These are phyloP conservation scores for Clarireedia homoeocarpa DNA, from an alignment of 2,329 filamentous ascomycete genomes.

Conservation along the genomic window DNA sequence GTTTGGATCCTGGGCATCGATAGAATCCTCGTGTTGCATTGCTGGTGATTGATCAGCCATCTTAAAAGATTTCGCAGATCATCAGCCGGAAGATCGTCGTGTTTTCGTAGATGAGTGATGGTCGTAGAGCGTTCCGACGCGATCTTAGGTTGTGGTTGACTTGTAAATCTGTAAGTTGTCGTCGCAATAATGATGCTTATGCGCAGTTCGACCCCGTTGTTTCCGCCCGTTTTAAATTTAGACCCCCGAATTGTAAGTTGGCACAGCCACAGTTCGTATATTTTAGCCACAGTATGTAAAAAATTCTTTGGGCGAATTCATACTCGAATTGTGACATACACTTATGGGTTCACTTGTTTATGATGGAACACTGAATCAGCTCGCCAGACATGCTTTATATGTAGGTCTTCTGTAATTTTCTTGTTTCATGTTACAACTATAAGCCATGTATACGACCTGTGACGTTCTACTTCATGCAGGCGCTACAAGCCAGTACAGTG, in stretches of 20 bases:
- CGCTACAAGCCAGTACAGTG: not conserved
- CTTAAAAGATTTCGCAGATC: conserved; percentile 19
- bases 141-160: not conserved
- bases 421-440: too few species aligned
- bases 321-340: too few species aligned
- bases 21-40: conserved; percentile 37
- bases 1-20: conserved; percentile 46
- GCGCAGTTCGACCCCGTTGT: not conserved
- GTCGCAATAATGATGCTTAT: not conserved
- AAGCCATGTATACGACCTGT: too few species aligned
- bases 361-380: too few species aligned
- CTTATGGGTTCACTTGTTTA: too few species aligned
- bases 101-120: not conserved
- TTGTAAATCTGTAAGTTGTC: not conserved
- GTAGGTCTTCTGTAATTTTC: too few species aligned
- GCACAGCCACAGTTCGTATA: not conserved
- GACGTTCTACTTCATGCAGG: not conserved
- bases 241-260: too few species aligned
- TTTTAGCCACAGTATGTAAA: too few species aligned
- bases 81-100: conserved; percentile 15
- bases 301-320: too few species aligned
- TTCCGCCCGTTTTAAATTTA: not conserved
- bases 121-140: not conserved
- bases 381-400: too few species aligned
- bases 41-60: conserved; percentile 26